Percentiles rank a stretch among this genome's conserved stretches.
Evolutionary conservation across 2,329 filamentous ascomycete genomes (phyloP).

Genomic region (Fusarium miscanthi): DNA sequence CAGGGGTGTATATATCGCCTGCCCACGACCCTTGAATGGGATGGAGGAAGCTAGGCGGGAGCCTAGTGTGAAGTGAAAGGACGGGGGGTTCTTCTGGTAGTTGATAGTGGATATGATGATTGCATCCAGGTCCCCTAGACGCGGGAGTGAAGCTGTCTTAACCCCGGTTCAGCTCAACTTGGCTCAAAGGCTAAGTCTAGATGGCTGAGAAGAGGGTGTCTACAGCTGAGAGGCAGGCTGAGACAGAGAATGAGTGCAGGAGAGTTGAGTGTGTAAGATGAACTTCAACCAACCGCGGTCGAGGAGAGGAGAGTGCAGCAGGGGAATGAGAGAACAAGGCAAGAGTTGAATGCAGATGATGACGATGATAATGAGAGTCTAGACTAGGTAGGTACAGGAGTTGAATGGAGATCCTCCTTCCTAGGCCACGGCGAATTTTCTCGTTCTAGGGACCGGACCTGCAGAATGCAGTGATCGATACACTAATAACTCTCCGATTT

Average conservation of each 20-base stretch:
- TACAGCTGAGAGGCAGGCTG: constrained; percentile 11
- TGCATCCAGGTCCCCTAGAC: constrained; percentile 19
- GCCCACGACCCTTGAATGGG: constrained; percentile 6
- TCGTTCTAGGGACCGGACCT: constrained; percentile 18
- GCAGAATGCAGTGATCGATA: constrained; percentile 26
- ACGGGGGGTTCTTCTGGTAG: background rate
- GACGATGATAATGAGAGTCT: constrained; percentile 17
- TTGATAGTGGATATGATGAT: constrained; percentile 33
- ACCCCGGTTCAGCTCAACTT: background rate
- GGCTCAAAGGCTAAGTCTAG: background rate
- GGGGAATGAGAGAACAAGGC: background rate
- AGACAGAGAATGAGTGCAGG: constrained; percentile 18
- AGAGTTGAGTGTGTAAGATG: background rate
- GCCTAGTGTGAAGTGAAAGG: constrained; percentile 15
- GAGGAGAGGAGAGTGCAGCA: background rate
- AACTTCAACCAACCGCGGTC: background rate
- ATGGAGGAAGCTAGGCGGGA: constrained; percentile 17
- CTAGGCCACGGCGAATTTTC: constrained; percentile 11
- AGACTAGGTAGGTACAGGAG: constrained; percentile 3
- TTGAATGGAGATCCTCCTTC: background rate
- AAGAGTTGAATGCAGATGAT: constrained; percentile 1
- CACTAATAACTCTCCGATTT: constrained; percentile 15
- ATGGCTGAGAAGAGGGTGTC: background rate
- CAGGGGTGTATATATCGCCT: constrained; percentile 28
- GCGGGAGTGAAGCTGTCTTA: background rate